Base-by-base conservation (phyloP, 176 grass and related monocot species). In the Hsuehochloa calcarea region DNA sequence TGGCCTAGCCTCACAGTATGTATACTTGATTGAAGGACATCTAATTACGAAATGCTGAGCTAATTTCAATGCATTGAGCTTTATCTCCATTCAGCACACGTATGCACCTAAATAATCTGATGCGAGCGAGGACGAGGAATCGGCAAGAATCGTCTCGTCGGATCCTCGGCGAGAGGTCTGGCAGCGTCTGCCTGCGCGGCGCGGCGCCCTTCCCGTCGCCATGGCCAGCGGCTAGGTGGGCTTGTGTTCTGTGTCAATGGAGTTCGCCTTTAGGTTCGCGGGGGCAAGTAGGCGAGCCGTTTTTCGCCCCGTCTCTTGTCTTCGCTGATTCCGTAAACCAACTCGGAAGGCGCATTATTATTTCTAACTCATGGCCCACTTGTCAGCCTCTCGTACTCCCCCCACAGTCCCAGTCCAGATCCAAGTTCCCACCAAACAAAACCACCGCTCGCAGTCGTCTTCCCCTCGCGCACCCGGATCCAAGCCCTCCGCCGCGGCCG, bases 401-500 rank as follows among this genome's bases (percentile, higher is more conserved):
- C 34, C 4, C 61, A 65, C 44, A 56, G 39, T n/a, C 77, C 75
- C 6, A 26, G 46, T 27, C 38, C 82, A 88, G 82, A 91, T 91
- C 90, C 85, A 81, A 85, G 81, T 56, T 47, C 29, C 23, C 77
- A 90, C 88, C 78, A 68, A 59, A 44, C 43, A 70, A 66, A 41
- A 74, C 73, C 84, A 74, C 80, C 60, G 56, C 74, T 64, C 15
- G 61, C 61, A 50, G 69, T 75, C 65, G 69, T 84, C 84, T 58
- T 87, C 84, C 74, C 50, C 47, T 87, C 68, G 74, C 74, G 60
- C 71, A 17, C 67, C 15, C 75, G 84, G 89, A 91, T 91, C 85
- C 89, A 87, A 56, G 47, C 34, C 22, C 6, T 41, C 56, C 55
- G 81, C 70, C 25, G 63, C 61, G 75, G 85, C 47, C 59, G 85